Percentiles rank a stretch among this genome's conserved stretches.
phyloP scores from a whole-genome alignment of 495 filamentous ascomycete species.

The Annulohypoxylon maeteangense region DNA sequence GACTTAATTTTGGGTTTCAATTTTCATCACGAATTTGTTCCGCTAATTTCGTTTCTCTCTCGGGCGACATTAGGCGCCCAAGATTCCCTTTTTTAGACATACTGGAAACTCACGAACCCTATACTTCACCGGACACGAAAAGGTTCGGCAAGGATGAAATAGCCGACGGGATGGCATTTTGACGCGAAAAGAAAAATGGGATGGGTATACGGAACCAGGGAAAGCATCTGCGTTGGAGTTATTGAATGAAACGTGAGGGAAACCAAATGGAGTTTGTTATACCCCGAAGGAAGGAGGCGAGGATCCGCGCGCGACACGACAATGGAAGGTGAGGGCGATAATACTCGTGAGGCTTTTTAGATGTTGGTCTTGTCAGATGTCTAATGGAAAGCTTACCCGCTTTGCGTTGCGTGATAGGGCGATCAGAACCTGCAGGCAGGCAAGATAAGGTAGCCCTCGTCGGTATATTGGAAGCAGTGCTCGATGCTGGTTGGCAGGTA shows the following conservation, averaged over 20 bases:
- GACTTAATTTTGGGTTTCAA: slow-evolving; percentile 3
- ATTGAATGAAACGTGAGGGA: slow-evolving; percentile 23
- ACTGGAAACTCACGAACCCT: slow-evolving; percentile 40
- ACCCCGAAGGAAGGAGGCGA: slow-evolving; percentile 28
- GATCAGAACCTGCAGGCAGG: slow-evolving; percentile 2
- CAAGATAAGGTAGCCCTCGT: neutral
- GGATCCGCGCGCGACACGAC: neutral
- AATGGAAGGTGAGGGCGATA: neutral
- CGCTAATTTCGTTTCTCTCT: slow-evolving; percentile 18
- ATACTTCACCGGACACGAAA: slow-evolving; percentile 24
- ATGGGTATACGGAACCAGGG: slow-evolving; percentile 29
- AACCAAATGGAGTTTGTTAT: slow-evolving; percentile 44
- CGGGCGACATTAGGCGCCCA: neutral
- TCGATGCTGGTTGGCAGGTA: slow-evolving; percentile 1
- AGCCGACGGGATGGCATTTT: slow-evolving; percentile 30
- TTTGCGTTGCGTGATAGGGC: neutral
- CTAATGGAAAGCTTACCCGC: neutral
- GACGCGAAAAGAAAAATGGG: slow-evolving; percentile 23
- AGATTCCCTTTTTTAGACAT: slow-evolving; percentile 32
- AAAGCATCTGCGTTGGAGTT: slow-evolving; percentile 43
- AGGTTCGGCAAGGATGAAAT: slow-evolving; percentile 10
- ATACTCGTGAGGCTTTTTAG: neutral
- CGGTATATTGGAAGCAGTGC: neutral
- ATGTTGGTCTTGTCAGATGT: neutral
- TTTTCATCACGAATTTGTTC: slow-evolving; percentile 16